Conservation (phyloP, 2,329 filamentous ascomycete genomes). For the Fusarium siculi region DNA sequence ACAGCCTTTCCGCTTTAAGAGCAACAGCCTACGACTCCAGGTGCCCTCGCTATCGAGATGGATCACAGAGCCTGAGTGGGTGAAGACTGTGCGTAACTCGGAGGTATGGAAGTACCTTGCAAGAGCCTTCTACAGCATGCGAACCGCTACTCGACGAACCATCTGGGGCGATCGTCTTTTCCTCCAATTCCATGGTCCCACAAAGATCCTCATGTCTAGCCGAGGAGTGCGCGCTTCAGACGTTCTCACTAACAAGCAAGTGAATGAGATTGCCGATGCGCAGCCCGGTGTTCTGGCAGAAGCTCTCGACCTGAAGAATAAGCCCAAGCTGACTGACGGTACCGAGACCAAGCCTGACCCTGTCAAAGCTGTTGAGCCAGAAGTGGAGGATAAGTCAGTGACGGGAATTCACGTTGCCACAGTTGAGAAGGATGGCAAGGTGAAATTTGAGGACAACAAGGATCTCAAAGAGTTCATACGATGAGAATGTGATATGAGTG, state of each 20-base stretch:
- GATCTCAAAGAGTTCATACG: conserved; percentile 66
- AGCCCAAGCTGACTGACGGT: conserved; percentile 45
- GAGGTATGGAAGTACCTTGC: conserved; percentile 77
- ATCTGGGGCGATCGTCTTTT: conserved; percentile 97
- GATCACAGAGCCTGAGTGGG: conserved; percentile 77
- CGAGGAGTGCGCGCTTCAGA: conserved; percentile 84
- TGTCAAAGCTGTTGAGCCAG: conserved; percentile 29
- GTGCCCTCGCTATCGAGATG: conserved; percentile 75
- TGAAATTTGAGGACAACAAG: conserved; percentile 71
- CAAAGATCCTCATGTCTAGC: conserved; percentile 87
- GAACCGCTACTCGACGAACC: conserved; percentile 81
- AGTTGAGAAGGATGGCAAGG: conserved; percentile 70
- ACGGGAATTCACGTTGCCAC: conserved; percentile 66
- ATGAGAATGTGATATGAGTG: conserved; percentile 39
- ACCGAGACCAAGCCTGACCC: conserved; percentile 40
- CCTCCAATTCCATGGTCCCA: conserved; percentile 87
- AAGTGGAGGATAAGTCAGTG: conserved; percentile 49
- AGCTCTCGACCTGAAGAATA: conserved; percentile 61
- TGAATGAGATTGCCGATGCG: conserved; percentile 89
- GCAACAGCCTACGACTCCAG: conserved; percentile 80
- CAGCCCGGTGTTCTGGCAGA: conserved; percentile 76
- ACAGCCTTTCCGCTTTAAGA: conserved; percentile 86
- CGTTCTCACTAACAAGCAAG: conserved; percentile 78
- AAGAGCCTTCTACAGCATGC: conserved; percentile 72
- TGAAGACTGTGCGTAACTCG: conserved; percentile 77